Evolutionary conservation across 257 asterid species (phyloP), one percentile per base, ranked within the genome.

Genomic region (Solanum etuberosum): DNA sequence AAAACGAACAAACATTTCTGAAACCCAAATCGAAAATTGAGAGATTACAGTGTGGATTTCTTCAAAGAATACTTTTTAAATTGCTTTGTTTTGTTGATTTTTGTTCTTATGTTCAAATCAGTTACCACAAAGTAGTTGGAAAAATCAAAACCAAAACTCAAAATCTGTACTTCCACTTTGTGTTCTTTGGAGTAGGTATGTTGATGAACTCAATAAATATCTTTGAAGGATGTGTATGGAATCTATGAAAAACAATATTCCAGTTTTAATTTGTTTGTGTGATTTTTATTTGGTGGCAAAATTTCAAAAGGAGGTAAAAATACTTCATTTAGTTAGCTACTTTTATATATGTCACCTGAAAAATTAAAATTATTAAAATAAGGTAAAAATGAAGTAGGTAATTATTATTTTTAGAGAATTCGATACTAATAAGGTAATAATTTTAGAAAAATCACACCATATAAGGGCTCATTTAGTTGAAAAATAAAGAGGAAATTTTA

Each of bases 241-340:
- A 51, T 51, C 61, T 51, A 51, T 51, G 23, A 51, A 51, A 51
- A 51, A 18, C 2, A 51, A 51, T 54, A 54, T 6, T 54, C 0
- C 0, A 0, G 1, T 57, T 57, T 57, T 7, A 57, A 20, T 57
- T 57, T 57, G 12, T 20, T 57, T 57, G 25, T 57, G 0, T 20
- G 5, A 20, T 20, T 57, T 57, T 57, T 57, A 20, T 57, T 57
- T 6, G 25, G 5, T 7, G 5, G 1, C 0, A 57, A 57, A 57
- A 57, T 7, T 54, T 48, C 3, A 15, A 48, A 48, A 48, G 8
- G 7, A 46, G 59, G 3, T 48, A 48, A 46, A 46, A 2, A 2
- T 51, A 51, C 9, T 16, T 54, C 12, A 54, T 7, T 20, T 18
- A 18, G 0, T 18, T 20, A 16, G 23, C 0, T 6, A 54, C 0